A percentile compares a stretch with the other conserved stretches of the same genome.
Conservation (phyloP, 805 yeast species). For the Wickerhamomyces sydowiorum region DNA sequence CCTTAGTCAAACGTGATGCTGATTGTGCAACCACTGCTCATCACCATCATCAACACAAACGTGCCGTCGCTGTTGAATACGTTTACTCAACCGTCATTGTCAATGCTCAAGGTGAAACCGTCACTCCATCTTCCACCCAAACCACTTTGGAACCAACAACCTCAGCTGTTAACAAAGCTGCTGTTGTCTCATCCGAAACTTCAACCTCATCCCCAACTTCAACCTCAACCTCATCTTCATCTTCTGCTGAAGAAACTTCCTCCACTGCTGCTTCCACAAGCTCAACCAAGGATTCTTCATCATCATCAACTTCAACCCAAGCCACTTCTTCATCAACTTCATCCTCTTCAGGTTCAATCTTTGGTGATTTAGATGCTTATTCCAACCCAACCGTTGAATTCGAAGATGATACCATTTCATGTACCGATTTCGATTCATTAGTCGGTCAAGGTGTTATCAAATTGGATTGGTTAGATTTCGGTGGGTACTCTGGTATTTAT, state of each 20-base stretch:
- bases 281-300: slow-evolving; percentile 2
- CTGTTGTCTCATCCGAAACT: slow-evolving; percentile 17
- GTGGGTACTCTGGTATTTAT: slow-evolving; percentile 76
- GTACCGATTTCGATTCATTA: slow-evolving; percentile 69
- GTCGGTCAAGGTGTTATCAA: slow-evolving; percentile 77
- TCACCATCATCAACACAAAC: slow-evolving; percentile 43
- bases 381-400: slow-evolving; percentile 54
- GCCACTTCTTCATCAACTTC: slow-evolving; percentile 28
- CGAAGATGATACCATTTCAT: slow-evolving; percentile 61
- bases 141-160: slow-evolving; percentile 17
- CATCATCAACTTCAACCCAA: slow-evolving; percentile 18
- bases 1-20: slow-evolving; percentile 17
- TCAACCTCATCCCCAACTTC: slow-evolving; percentile 18
- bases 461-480: slow-evolving; percentile 65
- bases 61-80: slow-evolving; percentile 46
- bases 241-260: slow-evolving; percentile 10
- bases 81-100: slow-evolving; percentile 52
- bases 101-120: slow-evolving; percentile 40
- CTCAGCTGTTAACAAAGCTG: slow-evolving; percentile 17
- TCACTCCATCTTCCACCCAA: slow-evolving; percentile 25
- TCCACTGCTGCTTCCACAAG: slow-evolving; percentile 1
- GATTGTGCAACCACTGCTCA: slow-evolving; percentile 25
- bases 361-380: slow-evolving; percentile 58
- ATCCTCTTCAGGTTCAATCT: slow-evolving; percentile 40
- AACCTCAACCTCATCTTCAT: slow-evolving; percentile 12